phyloP scores from a whole-genome alignment of 805 yeast species.

The Teunomyces pallodes region DNA sequence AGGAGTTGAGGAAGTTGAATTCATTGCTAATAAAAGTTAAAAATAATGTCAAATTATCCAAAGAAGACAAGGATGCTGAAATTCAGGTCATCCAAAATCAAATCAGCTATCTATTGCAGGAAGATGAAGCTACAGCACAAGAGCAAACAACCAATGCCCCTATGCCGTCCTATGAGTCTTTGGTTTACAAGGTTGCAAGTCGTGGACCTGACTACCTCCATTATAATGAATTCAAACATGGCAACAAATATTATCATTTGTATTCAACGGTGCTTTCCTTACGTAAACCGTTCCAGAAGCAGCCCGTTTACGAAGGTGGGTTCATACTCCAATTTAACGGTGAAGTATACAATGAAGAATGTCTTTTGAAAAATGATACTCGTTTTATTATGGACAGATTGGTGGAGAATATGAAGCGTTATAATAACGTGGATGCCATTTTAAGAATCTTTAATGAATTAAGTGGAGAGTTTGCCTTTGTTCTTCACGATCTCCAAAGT shows the following conservation, averaged over 20 bases:
- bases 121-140: constrained; percentile 2
- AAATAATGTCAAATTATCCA: constrained; percentile 26
- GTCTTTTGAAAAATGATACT: constrained; percentile 61
- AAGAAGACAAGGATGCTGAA: constrained; percentile 10
- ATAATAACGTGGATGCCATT: constrained; percentile 30
- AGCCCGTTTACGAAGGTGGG: constrained; percentile 51
- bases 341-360: constrained; percentile 69
- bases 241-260: constrained; percentile 24
- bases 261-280: constrained; percentile 78
- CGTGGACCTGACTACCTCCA: constrained; percentile 64
- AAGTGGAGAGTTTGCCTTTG: constrained; percentile 83
- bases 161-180: background rate
- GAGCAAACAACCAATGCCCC: background rate
- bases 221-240: constrained; percentile 11
- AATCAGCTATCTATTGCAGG: constrained; percentile 11
- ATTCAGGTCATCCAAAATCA: constrained; percentile 10
- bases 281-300: constrained; percentile 73
- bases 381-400: constrained; percentile 45
- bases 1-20: constrained; percentile 25
- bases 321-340: constrained; percentile 79
- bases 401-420: constrained; percentile 10
- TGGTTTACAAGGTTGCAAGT: constrained; percentile 9
- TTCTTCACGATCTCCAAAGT: constrained; percentile 43
- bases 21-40: constrained; percentile 20
- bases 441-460: constrained; percentile 40